Evolutionary conservation across 1,284 basidiomycete species (phyloP), one percentile per base, ranked within the genome.

Genomic region (Amylostereum areolatum): DNA sequence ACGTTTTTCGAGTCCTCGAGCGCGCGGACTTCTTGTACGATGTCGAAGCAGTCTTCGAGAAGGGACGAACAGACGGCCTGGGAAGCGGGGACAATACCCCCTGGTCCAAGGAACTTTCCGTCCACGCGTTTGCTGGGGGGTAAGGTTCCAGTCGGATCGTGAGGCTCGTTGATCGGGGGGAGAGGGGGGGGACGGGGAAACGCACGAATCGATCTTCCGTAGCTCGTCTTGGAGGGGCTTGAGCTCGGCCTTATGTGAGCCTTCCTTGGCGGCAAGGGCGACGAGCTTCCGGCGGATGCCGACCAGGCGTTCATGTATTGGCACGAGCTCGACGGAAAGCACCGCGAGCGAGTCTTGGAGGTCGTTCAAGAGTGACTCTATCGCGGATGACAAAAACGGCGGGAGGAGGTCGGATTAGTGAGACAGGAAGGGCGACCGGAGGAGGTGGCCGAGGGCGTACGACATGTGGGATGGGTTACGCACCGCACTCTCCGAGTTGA

Each of bases 1-100:
- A 97, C 92, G 60, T 94, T 83, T 68, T 93, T 95, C 47, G 89
- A 91, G 41, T 95, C 92, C 59, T 97, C 92, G 55, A 92, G 80
- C 3, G 95, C 94, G 57, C 91, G 89, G 71, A 99, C 94, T 66
- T 99, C 96, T 68, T 99, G 94, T 40, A 85, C 78, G 53, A 98
- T 91, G 52, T 99, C 95, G 66, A 99, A 99, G 66, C 93, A 97
- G 61, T 96, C 92, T 67, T 99, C 96, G 9, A 99, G 74, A 30
- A 99, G 72, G 1, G 95, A 95, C 0, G 85, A 85, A 58, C 88
- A 89, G n/a, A 89, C 67, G 2, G 90, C 91, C 66, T 97, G 95
- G 6, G 94, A 96, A 42, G 88, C 80, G 9, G 95, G 93, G 0
- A 97, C 88, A 39, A 82, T 86, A 37, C 94, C 95, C 18, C 92